Conservation (phyloP, 129 eudicot species). For the Flaveria bidentis region DNA sequence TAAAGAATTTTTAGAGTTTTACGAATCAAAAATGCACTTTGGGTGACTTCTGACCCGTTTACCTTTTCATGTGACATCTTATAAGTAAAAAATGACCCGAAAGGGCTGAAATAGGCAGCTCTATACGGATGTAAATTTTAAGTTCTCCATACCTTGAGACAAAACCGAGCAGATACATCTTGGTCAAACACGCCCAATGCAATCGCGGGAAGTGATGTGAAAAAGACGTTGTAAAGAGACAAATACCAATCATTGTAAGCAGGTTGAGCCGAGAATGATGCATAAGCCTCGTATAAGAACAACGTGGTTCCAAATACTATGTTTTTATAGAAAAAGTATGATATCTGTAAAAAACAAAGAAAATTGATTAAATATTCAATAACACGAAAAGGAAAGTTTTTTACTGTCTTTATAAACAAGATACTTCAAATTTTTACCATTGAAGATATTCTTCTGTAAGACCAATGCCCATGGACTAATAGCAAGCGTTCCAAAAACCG, state of each 20-base stretch:
- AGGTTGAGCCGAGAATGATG: constrained; percentile 66
- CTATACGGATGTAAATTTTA: not conserved
- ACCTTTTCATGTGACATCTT: not conserved
- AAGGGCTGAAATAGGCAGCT: too few species aligned
- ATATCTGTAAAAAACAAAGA: constrained; percentile 45
- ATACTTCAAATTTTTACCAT: constrained; percentile 48
- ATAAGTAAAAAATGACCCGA: not conserved
- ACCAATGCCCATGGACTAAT: constrained; percentile 87
- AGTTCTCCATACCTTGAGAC: constrained; percentile 58
- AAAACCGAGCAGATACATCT: constrained; percentile 55
- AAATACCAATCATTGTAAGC: constrained; percentile 68
- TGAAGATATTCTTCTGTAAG: constrained; percentile 71
- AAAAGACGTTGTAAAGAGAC: constrained; percentile 55
- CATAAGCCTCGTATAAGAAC: constrained; percentile 58
- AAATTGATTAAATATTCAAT: not conserved
- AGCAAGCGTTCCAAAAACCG: constrained; percentile 75
- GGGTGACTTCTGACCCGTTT: not conserved
- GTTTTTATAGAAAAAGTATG: constrained; percentile 78
- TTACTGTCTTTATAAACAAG: not conserved
- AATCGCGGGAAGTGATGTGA: constrained; percentile 67
- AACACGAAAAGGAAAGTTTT: not conserved
- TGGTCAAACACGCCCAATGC: constrained; percentile 76
- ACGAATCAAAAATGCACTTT: not conserved
- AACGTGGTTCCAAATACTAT: constrained; percentile 63
- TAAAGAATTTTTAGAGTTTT: not conserved